phyloP scores from a whole-genome alignment of 257 asterid genomes.

The Euphrasia confusa region DNA sequence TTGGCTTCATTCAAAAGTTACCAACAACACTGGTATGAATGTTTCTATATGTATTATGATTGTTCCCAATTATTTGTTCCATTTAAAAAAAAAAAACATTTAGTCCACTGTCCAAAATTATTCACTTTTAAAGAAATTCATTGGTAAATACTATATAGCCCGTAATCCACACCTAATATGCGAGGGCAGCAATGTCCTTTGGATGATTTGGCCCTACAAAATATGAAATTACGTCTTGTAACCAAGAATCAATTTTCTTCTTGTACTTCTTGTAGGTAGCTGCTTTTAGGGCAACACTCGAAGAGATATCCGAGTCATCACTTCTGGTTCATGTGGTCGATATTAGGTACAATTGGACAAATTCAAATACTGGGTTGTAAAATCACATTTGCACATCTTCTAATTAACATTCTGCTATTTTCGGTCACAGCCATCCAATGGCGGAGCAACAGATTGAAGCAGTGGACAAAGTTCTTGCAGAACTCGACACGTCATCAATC shows the following conservation, averaged over 20 bases:
- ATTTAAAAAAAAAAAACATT: background rate
- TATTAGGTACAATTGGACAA: slow-evolving; percentile 54
- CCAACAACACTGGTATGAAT: slow-evolving; percentile 83
- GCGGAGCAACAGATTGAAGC: slow-evolving; percentile 90
- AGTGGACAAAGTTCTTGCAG: slow-evolving; percentile 89
- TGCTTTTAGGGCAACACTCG: slow-evolving; percentile 97
- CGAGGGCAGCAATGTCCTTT: too few relatives aligned
- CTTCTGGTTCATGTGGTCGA: slow-evolving; percentile 95
- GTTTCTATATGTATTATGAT: slow-evolving; percentile 15
- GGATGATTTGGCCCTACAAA: too few relatives aligned
- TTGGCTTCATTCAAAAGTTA: slow-evolving; percentile 91
- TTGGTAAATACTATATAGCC: too few relatives aligned
- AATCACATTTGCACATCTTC: slow-evolving; percentile 23
- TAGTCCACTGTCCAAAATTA: too few relatives aligned
- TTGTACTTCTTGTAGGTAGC: slow-evolving; percentile 63
- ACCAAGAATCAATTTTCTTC: slow-evolving; percentile 22
- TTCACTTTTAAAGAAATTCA: too few relatives aligned
- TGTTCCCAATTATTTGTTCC: background rate
- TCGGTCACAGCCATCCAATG: slow-evolving; percentile 75
- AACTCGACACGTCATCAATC: slow-evolving; percentile 70
- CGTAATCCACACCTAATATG: too few relatives aligned
- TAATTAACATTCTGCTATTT: slow-evolving; percentile 30
- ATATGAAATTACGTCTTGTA: too few relatives aligned
- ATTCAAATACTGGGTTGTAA: slow-evolving; percentile 5
- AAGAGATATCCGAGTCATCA: slow-evolving; percentile 88